phyloP scores from a whole-genome alignment of 129 eudicot species.

The Deinandra increscens region DNA sequence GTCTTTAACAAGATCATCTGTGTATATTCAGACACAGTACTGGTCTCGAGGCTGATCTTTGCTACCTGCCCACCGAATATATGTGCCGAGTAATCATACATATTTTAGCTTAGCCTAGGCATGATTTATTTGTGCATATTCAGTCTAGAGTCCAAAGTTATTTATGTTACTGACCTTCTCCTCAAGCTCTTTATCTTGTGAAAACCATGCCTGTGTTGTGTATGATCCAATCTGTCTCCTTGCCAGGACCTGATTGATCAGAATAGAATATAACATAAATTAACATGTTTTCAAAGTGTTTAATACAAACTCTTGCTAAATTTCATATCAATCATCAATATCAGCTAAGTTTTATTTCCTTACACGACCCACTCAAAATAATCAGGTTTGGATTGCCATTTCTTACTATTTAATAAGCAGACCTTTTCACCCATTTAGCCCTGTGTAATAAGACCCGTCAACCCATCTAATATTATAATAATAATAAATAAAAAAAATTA shows the following conservation, averaged over 20 bases:
- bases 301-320: background rate
- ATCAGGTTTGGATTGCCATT: too few species aligned
- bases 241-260: constrained; percentile 43
- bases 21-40: constrained; percentile 62
- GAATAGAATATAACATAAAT: background rate
- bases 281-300: background rate
- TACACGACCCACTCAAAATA: background rate
- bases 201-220: constrained; percentile 78
- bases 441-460: too few species aligned
- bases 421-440: too few species aligned
- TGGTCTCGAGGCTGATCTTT: constrained; percentile 51
- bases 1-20: constrained; percentile 62
- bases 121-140: background rate
- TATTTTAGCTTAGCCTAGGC: constrained; percentile 7
- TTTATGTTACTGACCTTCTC: constrained; percentile 47
- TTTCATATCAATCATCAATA: background rate
- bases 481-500: too few species aligned
- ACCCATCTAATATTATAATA: too few species aligned
- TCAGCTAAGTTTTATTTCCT: background rate
- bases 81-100: background rate
- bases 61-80: constrained; percentile 45
- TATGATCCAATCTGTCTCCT: constrained; percentile 62
- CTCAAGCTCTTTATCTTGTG: constrained; percentile 59
- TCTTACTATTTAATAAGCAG: too few species aligned
- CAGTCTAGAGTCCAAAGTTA: background rate